These are phyloP conservation scores for Conticribra weissflogii DNA, from an alignment of 108 stramenopile species.

Conservation along the genomic window DNA sequence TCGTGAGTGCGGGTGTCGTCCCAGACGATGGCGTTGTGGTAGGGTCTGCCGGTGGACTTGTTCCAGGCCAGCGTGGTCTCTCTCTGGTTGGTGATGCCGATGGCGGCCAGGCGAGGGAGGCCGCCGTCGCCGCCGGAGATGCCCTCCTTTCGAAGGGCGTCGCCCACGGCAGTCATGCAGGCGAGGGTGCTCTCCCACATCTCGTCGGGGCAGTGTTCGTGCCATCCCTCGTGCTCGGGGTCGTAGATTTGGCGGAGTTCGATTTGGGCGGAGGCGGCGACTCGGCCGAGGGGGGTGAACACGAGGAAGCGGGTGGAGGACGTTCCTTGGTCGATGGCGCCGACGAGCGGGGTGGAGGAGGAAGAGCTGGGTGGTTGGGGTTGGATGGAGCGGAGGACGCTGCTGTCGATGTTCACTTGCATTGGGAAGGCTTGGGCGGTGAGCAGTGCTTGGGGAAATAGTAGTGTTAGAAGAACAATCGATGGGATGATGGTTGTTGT, in stretches of 20 bases:
- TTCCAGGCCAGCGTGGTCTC: slow-evolving; percentile 98
- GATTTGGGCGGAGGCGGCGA: slow-evolving; percentile 84
- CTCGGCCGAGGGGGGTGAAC: slow-evolving; percentile 71
- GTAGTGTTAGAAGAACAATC: too few relatives aligned
- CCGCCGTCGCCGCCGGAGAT: slow-evolving; percentile 13
- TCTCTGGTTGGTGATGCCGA: slow-evolving; percentile 99
- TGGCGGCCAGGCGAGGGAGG: slow-evolving; percentile 25
- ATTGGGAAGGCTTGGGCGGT: neutral
- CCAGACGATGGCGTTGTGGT: slow-evolving; percentile 98
- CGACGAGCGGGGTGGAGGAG: slow-evolving; percentile 55
- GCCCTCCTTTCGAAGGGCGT: neutral
- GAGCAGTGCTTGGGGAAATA: too few relatives aligned
- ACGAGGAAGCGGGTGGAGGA: slow-evolving; percentile 91
- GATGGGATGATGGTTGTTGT: too few relatives aligned
- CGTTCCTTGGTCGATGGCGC: slow-evolving; percentile 98
- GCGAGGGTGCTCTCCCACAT: slow-evolving; percentile 69
- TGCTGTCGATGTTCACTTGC: slow-evolving; percentile 1
- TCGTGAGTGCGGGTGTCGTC: slow-evolving; percentile 88
- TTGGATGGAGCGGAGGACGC: neutral
- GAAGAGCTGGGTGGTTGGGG: slow-evolving; percentile 1
- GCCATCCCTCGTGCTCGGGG: slow-evolving; percentile 31
- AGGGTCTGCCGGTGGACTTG: slow-evolving; percentile 85
- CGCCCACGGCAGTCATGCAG: slow-evolving; percentile 44
- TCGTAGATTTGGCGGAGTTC: slow-evolving; percentile 94
- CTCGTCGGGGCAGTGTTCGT: slow-evolving; percentile 89